phyloP scores from a whole-genome alignment of 2,329 filamentous ascomycete genomes.

The Clarireedia paspali region DNA sequence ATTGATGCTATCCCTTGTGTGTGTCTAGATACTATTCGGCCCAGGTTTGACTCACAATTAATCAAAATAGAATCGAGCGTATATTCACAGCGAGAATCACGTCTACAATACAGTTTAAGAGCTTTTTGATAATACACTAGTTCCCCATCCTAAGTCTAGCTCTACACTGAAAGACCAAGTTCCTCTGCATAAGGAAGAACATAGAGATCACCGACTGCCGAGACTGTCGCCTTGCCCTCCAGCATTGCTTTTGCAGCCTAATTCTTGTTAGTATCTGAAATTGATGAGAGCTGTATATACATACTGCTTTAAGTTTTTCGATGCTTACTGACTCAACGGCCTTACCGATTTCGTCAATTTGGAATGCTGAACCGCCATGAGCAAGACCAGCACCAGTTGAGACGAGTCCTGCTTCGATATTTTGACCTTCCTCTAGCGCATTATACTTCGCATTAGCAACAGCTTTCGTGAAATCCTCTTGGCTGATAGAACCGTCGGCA shows the following conservation, averaged over 20 bases:
- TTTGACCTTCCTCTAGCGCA: slow-evolving; percentile 74
- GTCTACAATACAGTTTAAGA: slow-evolving; percentile 31
- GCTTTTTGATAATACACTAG: slow-evolving; percentile 30
- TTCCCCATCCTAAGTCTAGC: slow-evolving; percentile 12
- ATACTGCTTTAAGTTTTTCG: slow-evolving; percentile 78
- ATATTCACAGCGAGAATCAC: slow-evolving; percentile 19
- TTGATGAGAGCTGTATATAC: slow-evolving; percentile 29
- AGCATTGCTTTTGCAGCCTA: slow-evolving; percentile 85
- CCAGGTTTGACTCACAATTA: background rate
- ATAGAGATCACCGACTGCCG: slow-evolving; percentile 85
- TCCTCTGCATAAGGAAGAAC: slow-evolving; percentile 89
- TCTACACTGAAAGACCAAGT: slow-evolving; percentile 89
- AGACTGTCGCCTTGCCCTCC: slow-evolving; percentile 81
- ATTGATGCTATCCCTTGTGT: background rate
- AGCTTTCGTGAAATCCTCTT: slow-evolving; percentile 87
- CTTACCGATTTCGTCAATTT: slow-evolving; percentile 74
- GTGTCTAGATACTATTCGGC: too few species aligned
- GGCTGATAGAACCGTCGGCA: slow-evolving; percentile 64
- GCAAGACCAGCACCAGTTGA: slow-evolving; percentile 79
- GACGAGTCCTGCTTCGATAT: slow-evolving; percentile 68
- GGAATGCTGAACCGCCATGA: slow-evolving; percentile 72
- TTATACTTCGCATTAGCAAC: slow-evolving; percentile 90
- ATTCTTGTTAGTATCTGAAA: slow-evolving; percentile 26
- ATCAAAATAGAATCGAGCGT: slow-evolving; percentile 15
- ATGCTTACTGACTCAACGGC: slow-evolving; percentile 72